These are phyloP conservation scores for Apiospora kogelbergensis DNA, from an alignment of 2,329 filamentous ascomycete genomes.

Conservation along the genomic window DNA sequence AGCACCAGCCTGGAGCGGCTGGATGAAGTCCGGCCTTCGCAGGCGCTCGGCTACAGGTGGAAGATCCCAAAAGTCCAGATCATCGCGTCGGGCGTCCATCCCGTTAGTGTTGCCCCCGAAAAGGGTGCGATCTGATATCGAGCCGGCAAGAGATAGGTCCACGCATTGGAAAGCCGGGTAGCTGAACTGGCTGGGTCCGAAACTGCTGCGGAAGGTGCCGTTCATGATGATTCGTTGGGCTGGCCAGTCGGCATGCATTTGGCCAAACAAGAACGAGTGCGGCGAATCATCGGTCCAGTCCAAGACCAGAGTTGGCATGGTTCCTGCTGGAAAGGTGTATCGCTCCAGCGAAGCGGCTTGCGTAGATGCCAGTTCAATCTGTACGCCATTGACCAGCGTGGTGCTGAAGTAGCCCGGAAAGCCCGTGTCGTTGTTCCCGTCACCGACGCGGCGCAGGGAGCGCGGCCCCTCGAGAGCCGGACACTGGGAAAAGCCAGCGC, in stretches of 20 bases:
- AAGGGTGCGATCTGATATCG: neutral
- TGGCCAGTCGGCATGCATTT: neutral
- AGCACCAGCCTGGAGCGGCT: neutral
- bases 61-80: neutral
- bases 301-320: neutral
- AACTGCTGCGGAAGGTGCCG: conserved; percentile 6
- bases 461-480: neutral
- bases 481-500: neutral
- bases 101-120: neutral
- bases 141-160: neutral
- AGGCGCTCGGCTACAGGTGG: neutral
- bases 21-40: neutral
- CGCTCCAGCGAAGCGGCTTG: neutral
- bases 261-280: neutral
- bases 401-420: conserved; percentile 8
- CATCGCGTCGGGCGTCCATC: neutral
- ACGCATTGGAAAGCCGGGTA: neutral
- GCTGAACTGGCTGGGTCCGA: neutral
- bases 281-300: conserved; percentile 8
- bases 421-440: neutral
- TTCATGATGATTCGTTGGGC: neutral
- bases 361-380: neutral
- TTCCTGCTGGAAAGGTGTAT: neutral
- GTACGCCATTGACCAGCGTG: neutral
- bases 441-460: neutral